Evolutionary conservation across 176 grass and related monocot species (phyloP).

Genomic region (Rhipidocladum racemiflorum): DNA sequence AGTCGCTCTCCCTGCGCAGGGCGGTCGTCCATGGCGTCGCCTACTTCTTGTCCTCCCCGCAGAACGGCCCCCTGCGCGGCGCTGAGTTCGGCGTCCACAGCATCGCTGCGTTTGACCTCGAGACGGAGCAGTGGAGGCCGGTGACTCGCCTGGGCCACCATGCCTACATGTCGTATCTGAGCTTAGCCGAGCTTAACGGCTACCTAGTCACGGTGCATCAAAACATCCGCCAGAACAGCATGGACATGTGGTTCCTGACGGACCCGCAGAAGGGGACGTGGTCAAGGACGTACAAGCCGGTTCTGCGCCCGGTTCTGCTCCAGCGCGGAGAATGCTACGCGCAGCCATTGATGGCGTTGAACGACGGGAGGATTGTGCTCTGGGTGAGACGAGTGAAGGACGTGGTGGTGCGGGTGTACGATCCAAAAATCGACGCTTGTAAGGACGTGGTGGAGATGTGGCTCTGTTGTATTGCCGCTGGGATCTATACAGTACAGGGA

Average conservation of each 20-base stretch:
- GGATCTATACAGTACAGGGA: background rate
- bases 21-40: too few relatives aligned
- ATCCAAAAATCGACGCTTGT: background rate
- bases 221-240: background rate
- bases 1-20: too few relatives aligned
- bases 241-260: conserved; percentile 5
- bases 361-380: background rate
- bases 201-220: background rate
- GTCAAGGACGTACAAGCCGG: background rate
- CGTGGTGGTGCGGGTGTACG: background rate
- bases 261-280: background rate
- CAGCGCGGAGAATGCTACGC: background rate
- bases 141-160: background rate
- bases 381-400: background rate
- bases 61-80: too few relatives aligned
- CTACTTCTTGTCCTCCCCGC: too few relatives aligned
- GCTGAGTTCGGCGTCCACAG: too few relatives aligned
- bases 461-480: background rate
- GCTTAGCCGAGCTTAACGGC: background rate
- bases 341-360: background rate
- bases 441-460: background rate
- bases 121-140: background rate
- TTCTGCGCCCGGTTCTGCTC: background rate
- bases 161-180: background rate
- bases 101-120: conserved; percentile 11